A percentile compares a stretch with the other conserved stretches of the same genome.
These are phyloP conservation scores for Phaffia rhodozyma DNA, from an alignment of 1,284 basidiomycete species.

Conservation along the genomic window DNA sequence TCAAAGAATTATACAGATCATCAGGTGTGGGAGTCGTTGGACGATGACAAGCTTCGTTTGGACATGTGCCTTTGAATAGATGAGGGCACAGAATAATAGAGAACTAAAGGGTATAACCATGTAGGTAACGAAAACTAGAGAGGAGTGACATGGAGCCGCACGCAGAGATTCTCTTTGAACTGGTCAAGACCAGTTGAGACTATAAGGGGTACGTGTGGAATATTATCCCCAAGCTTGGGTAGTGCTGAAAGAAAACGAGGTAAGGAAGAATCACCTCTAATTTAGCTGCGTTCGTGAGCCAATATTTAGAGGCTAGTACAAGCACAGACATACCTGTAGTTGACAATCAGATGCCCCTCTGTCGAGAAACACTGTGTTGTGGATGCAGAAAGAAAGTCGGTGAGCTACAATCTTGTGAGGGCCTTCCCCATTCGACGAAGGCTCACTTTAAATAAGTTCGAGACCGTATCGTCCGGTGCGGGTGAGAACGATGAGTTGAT, in stretches of 20 bases:
- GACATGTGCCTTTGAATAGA: too few relatives aligned
- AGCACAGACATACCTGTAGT: constrained; percentile 62
- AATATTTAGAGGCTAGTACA: background rate
- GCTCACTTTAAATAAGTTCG: constrained; percentile 60
- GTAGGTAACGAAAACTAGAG: too few relatives aligned
- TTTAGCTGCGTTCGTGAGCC: background rate
- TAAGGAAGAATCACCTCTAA: background rate
- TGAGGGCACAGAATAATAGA: too few relatives aligned
- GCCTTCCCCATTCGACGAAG: background rate
- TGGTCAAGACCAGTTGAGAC: too few relatives aligned
- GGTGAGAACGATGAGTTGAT: constrained; percentile 97
- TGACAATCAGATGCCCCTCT: constrained; percentile 86
- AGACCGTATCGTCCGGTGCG: constrained; percentile 82
- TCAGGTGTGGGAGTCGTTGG: too few relatives aligned
- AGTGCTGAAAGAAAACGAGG: constrained; percentile 13
- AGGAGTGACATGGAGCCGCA: too few relatives aligned
- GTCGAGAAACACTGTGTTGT: constrained; percentile 70
- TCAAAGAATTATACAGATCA: too few relatives aligned
- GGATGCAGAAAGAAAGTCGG: background rate
- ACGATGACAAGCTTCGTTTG: too few relatives aligned
- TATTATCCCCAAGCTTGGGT: constrained; percentile 24
- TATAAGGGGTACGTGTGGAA: too few relatives aligned
- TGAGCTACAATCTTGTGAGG: background rate
- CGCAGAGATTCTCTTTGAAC: too few relatives aligned
- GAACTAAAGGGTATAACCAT: too few relatives aligned